A percentile compares a stretch with the other conserved stretches of the same genome.
Conservation (phyloP, 2,329 filamentous ascomycete species). For the Daldinia eschscholtzii region DNA sequence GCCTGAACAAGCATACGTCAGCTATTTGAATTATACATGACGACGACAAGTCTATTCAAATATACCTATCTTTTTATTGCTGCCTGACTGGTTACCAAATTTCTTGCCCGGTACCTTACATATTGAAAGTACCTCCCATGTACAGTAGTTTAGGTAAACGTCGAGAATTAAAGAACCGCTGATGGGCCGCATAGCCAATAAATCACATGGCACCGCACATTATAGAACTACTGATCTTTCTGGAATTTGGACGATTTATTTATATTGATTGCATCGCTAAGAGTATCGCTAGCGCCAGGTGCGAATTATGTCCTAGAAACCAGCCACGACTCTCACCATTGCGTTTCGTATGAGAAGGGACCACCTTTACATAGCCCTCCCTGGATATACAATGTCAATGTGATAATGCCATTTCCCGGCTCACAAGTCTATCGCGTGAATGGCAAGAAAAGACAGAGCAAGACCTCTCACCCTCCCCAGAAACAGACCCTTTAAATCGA, state of each 20-base stretch:
- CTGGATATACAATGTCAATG: conserved; percentile 39
- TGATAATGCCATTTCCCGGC: conserved; percentile 17
- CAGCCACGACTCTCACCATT: conserved; percentile 10
- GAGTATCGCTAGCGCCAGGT: background rate
- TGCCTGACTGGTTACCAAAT: conserved; percentile 15
- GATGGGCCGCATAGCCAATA: conserved; percentile 3
- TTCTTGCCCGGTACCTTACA: background rate
- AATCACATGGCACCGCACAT: conserved; percentile 12
- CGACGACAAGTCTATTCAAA: conserved; percentile 25
- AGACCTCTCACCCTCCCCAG: conserved; percentile 8
- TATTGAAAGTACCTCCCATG: background rate
- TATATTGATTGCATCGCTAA: conserved; percentile 4
- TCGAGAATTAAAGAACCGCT: background rate
- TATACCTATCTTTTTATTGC: conserved; percentile 3
- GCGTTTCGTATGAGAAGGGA: conserved; percentile 27
- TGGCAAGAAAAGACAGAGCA: conserved; percentile 23
- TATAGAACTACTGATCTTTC: background rate
- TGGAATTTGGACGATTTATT: conserved; percentile 22
- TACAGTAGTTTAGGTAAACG: background rate
- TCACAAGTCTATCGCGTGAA: conserved; percentile 36
- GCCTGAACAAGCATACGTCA: conserved; percentile 40
- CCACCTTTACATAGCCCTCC: conserved; percentile 26
- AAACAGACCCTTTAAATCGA: conserved; percentile 17
- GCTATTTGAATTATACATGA: conserved; percentile 18
- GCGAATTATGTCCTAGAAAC: conserved; percentile 14